Base-by-base conservation (phyloP, 2,329 filamentous ascomycete species). In the Elsinoe perseae region DNA sequence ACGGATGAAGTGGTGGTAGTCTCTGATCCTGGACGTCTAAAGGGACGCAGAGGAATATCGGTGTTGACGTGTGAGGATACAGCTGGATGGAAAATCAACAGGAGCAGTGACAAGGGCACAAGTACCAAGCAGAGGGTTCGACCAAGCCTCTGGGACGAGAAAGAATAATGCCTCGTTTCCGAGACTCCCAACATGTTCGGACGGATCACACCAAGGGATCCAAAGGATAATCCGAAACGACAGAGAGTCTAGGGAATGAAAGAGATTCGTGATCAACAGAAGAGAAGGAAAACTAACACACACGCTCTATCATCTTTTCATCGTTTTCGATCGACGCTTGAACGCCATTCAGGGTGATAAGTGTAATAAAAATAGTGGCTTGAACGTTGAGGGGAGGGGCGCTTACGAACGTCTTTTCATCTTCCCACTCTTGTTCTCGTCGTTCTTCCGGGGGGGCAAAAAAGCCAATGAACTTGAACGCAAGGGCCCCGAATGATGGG, bases 141-240 rank as follows among this genome's bases (percentile, higher is more conserved):
- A 18, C 20, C 23, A 21, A n/a, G 40, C 21, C 40, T 44, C 20
- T 44, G 20, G 20, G 40, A 44, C 18, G 40, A 44, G 9, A 44
- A 44, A n/a, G n/a, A n/a, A n/a, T n/a, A n/a, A 18, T 44, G 20
- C 40, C 40, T 44, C 40, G 40, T 44, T 44, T 44, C 40, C n/a
- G 40, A 23, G 8, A 16, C 18, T 18, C 18, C 40, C 40, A 44
- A 44, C 40, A 44, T 44, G 40, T 23, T 25, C 20, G 20, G 20
- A 25, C 14, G 12, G 5, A 36, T 36, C 5, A 14, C 32, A 36
- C 32, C 32, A 36, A 36, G 32, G 32, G n/a, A 14, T 10, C 40
- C 20, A 21, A 44, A 44, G 40, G 40, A 44, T 44, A 21, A 36
- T 36, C 32, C 32, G 20, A 44, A 44, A 44, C 40, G 25, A 12